These are phyloP conservation scores for Aspergillus luchuensis DNA, from an alignment of 2,329 filamentous ascomycete genomes.

Conservation along the genomic window DNA sequence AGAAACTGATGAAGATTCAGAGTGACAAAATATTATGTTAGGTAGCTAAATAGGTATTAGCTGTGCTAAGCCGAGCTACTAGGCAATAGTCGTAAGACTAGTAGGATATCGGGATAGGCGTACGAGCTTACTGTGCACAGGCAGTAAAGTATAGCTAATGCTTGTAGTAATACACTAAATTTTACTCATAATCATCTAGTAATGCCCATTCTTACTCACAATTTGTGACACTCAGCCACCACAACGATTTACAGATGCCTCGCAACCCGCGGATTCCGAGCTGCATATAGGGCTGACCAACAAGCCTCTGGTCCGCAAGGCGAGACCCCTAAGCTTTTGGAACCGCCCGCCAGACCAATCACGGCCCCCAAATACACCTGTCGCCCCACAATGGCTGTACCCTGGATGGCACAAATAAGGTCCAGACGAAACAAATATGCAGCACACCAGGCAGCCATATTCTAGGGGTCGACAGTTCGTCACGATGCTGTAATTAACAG, in stretches of 20 bases:
- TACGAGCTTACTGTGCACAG: too few relatives aligned
- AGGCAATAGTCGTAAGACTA: too few relatives aligned
- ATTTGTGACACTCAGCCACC: not conserved
- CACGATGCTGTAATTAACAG: too few relatives aligned
- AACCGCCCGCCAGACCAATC: not conserved
- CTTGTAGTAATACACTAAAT: too few relatives aligned
- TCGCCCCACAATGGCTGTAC: not conserved
- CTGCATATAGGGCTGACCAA: not conserved
- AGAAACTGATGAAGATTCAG: too few relatives aligned
- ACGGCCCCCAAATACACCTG: not conserved
- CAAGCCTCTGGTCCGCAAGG: not conserved
- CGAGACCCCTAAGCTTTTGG: not conserved
- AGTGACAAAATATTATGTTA: too few relatives aligned
- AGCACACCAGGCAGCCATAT: not conserved
- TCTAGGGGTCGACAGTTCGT: not conserved
- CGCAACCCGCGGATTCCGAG: not conserved
- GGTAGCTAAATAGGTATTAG: too few relatives aligned
- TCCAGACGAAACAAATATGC: not conserved
- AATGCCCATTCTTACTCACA: not conserved
- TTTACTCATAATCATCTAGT: too few relatives aligned
- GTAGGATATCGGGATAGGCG: too few relatives aligned
- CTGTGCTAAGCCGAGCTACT: too few relatives aligned
- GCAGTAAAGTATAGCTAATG: too few relatives aligned
- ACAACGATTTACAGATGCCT: not conserved
- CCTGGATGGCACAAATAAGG: not conserved